These are phyloP conservation scores for Thelonectria olida DNA, from an alignment of 2,329 filamentous ascomycete species.

Conservation along the genomic window DNA sequence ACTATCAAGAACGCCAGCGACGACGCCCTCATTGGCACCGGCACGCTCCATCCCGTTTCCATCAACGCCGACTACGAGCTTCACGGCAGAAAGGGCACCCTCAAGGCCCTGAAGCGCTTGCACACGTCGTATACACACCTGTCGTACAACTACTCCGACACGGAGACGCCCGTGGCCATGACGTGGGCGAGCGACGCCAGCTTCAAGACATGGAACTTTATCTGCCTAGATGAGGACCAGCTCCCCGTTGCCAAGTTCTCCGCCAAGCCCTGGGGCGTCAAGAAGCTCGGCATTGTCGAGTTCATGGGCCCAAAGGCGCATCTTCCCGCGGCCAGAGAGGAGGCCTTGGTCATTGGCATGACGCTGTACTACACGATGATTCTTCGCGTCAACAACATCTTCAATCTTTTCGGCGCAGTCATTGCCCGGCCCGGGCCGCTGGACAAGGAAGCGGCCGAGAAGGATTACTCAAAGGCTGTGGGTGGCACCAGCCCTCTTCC, in stretches of 20 bases:
- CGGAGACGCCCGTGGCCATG: slow-evolving; percentile 26
- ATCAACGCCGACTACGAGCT: slow-evolving; percentile 36
- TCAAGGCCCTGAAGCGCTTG: slow-evolving; percentile 32
- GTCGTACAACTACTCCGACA: slow-evolving; percentile 28
- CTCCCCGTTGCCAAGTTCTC: slow-evolving; percentile 34
- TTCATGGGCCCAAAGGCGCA: slow-evolving; percentile 32
- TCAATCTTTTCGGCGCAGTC: slow-evolving; percentile 27
- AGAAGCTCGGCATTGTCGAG: slow-evolving; percentile 28
- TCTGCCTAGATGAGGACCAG: slow-evolving; percentile 30
- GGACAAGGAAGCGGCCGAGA: slow-evolving; percentile 20
- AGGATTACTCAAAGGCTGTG: background rate
- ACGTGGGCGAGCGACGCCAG: slow-evolving; percentile 25
- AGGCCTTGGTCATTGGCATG: slow-evolving; percentile 29
- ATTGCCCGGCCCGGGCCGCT: slow-evolving; percentile 27
- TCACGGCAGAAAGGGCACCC: slow-evolving; percentile 28
- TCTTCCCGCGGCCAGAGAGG: slow-evolving; percentile 22
- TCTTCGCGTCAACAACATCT: slow-evolving; percentile 20
- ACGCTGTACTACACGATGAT: slow-evolving; percentile 34
- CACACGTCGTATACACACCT: slow-evolving; percentile 35
- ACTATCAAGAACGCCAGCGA: slow-evolving; percentile 18
- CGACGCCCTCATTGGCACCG: slow-evolving; percentile 17
- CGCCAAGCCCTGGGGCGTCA: slow-evolving; percentile 21
- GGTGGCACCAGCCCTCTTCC: background rate
- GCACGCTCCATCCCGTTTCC: slow-evolving; percentile 30
- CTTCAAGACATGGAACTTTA: slow-evolving; percentile 37